Conservation (phyloP, 768 basidiomycete genomes). For the Suillus tomentosus region DNA sequence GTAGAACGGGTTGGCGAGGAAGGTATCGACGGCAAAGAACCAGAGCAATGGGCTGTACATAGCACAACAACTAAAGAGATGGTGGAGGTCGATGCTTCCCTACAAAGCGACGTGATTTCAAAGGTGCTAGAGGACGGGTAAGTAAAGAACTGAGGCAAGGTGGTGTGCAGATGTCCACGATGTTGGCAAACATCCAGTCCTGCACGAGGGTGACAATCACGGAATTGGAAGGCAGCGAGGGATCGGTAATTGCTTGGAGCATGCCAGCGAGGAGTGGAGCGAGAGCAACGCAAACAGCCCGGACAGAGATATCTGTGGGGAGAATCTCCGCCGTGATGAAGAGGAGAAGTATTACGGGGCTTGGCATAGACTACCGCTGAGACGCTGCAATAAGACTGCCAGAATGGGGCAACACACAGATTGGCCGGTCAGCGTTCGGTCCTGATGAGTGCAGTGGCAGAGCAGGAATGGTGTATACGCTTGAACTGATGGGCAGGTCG, state of each 20-base stretch:
- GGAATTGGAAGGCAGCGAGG: constrained; percentile 52
- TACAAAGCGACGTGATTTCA: constrained; percentile 75
- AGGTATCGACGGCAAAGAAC: constrained; percentile 76
- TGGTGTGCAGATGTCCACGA: constrained; percentile 71
- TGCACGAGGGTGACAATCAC: constrained; percentile 66
- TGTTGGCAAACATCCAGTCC: constrained; percentile 70
- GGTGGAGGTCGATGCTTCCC: constrained; percentile 77
- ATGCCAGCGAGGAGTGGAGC: constrained; percentile 60
- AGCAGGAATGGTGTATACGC: constrained; percentile 75
- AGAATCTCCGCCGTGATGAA: constrained; percentile 69
- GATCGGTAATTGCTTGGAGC: constrained; percentile 88
- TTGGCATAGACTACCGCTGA: constrained; percentile 68
- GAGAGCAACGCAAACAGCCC: constrained; percentile 67
- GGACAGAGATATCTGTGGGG: constrained; percentile 79
- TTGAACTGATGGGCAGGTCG: constrained; percentile 55
- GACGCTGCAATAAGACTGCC: constrained; percentile 53
- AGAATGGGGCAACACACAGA: constrained; percentile 9
- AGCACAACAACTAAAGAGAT: constrained; percentile 65
- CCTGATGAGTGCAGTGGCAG: constrained; percentile 80
- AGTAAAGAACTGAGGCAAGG: constrained; percentile 62
- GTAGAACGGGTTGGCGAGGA: constrained; percentile 81
- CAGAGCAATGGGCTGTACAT: constrained; percentile 63
- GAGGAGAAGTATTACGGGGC: constrained; percentile 54
- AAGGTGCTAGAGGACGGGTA: constrained; percentile 73
- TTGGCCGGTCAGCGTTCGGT: constrained; percentile 50